A percentile compares a stretch with the other conserved stretches of the same genome.
These are phyloP conservation scores for Neoscytalidium dimidiatum DNA, from an alignment of 2,329 filamentous ascomycete species.

Conservation along the genomic window DNA sequence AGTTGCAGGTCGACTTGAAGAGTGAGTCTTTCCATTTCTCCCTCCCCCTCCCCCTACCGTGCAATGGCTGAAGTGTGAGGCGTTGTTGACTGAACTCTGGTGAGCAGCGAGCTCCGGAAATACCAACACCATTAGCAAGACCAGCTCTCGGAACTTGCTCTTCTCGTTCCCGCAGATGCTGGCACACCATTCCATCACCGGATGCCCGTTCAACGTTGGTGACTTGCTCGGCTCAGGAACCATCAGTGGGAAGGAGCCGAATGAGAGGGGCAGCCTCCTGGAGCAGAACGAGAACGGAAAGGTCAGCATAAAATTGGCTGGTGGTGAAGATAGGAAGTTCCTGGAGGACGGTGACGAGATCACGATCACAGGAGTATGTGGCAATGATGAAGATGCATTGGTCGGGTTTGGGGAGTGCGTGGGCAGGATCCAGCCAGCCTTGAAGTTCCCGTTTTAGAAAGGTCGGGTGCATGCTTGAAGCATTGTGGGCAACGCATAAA, in stretches of 20 bases:
- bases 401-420: constrained; percentile 77
- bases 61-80: too few relatives aligned
- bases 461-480: background rate
- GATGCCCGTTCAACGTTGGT: constrained; percentile 72
- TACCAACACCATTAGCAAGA: constrained; percentile 59
- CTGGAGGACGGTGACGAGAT: constrained; percentile 74
- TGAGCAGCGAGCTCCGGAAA: constrained; percentile 47
- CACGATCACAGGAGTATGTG: constrained; percentile 66
- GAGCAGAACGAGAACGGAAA: constrained; percentile 74
- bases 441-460: constrained; percentile 5
- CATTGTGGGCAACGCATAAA: too few relatives aligned
- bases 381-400: constrained; percentile 56
- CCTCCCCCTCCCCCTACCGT: too few relatives aligned
- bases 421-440: constrained; percentile 57
- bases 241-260: constrained; percentile 65
- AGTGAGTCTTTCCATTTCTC: too few relatives aligned
- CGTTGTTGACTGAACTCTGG: constrained; percentile 24
- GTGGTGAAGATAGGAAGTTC: constrained; percentile 69
- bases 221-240: constrained; percentile 79
- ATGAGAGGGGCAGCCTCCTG: constrained; percentile 67
- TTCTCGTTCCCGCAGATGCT: constrained; percentile 85
- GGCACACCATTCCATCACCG: constrained; percentile 74
- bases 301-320: constrained; percentile 59
- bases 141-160: constrained; percentile 68
- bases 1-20: constrained; percentile 66